A percentile compares a stretch with the other conserved stretches of the same genome.
These are phyloP conservation scores for Hypholoma fasciculare DNA, from an alignment of 768 basidiomycete genomes.

Conservation along the genomic window DNA sequence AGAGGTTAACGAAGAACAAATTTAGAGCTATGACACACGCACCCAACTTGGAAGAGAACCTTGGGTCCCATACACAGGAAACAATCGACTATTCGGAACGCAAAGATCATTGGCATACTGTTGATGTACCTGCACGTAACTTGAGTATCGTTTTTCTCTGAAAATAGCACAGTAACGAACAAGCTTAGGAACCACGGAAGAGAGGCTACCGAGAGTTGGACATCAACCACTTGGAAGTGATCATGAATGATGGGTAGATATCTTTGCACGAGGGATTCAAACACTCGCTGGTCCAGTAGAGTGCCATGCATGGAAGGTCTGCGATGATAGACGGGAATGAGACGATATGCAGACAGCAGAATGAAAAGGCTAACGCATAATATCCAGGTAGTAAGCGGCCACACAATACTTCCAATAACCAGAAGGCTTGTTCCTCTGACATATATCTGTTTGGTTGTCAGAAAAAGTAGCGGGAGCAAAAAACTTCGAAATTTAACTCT, in stretches of 20 bases:
- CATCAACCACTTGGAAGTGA: slow-evolving; percentile 88
- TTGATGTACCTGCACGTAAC: slow-evolving; percentile 69
- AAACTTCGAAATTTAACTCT: slow-evolving; percentile 17
- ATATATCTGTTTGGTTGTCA: slow-evolving; percentile 66
- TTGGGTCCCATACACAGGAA: slow-evolving; percentile 99
- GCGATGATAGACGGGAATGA: slow-evolving; percentile 5
- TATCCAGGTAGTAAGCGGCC: slow-evolving; percentile 96
- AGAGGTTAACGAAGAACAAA: slow-evolving; percentile 13
- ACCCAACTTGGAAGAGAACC: slow-evolving; percentile 98
- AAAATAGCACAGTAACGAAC: slow-evolving; percentile 47
- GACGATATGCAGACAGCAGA: slow-evolving; percentile 4
- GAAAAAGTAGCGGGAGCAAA: background rate
- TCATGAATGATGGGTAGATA: slow-evolving; percentile 94
- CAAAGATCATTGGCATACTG: slow-evolving; percentile 97
- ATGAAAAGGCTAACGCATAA: slow-evolving; percentile 64
- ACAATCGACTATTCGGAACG: slow-evolving; percentile 96
- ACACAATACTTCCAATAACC: slow-evolving; percentile 93
- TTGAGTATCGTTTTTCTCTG: background rate
- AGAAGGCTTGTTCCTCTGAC: slow-evolving; percentile 99
- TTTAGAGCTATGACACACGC: slow-evolving; percentile 26
- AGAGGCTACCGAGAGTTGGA: slow-evolving; percentile 95
- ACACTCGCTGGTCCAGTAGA: slow-evolving; percentile 96
- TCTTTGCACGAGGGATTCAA: slow-evolving; percentile 88
- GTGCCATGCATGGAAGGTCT: slow-evolving; percentile 99
- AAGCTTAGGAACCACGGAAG: slow-evolving; percentile 98